Conservation (phyloP, 2,329 filamentous ascomycete species). For the Pochonia chlamydosporia region DNA sequence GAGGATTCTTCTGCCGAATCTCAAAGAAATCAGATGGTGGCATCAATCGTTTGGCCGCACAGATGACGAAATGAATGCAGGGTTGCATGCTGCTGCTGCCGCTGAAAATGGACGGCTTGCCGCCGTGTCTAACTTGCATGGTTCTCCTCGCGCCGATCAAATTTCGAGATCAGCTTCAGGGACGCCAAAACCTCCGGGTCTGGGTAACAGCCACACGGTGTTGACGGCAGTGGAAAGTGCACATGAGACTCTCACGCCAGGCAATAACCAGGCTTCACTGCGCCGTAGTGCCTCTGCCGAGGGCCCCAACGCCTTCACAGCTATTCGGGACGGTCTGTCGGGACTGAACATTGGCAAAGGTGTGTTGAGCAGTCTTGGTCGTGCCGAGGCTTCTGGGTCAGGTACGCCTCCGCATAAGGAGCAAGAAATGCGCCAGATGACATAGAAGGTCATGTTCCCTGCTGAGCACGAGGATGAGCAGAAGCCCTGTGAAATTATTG, state of each 20-base stretch:
- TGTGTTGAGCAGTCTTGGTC: constrained; percentile 29
- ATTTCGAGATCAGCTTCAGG: constrained; percentile 15
- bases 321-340: constrained; percentile 42
- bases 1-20: constrained; percentile 73
- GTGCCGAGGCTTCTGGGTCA: constrained; percentile 17
- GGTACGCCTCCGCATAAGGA: constrained; percentile 23
- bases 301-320: constrained; percentile 35
- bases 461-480: constrained; percentile 18
- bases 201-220: constrained; percentile 44
- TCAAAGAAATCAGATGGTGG: constrained; percentile 89
- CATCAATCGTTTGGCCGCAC: constrained; percentile 77
- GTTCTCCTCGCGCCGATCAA: constrained; percentile 18
- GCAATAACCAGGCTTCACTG: constrained; percentile 27
- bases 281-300: constrained; percentile 41
- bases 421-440: constrained; percentile 40
- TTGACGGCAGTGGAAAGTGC: constrained; percentile 54
- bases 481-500: constrained; percentile 25
- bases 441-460: constrained; percentile 36
- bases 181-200: constrained; percentile 33
- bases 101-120: constrained; percentile 37
- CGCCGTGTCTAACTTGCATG: constrained; percentile 28
- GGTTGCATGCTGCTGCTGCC: constrained; percentile 48
- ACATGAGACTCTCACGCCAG: constrained; percentile 44
- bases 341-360: constrained; percentile 44
- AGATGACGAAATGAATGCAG: constrained; percentile 88